Base-by-base conservation (phyloP, 257 asterid genomes). In the Pogostemon cablin region DNA sequence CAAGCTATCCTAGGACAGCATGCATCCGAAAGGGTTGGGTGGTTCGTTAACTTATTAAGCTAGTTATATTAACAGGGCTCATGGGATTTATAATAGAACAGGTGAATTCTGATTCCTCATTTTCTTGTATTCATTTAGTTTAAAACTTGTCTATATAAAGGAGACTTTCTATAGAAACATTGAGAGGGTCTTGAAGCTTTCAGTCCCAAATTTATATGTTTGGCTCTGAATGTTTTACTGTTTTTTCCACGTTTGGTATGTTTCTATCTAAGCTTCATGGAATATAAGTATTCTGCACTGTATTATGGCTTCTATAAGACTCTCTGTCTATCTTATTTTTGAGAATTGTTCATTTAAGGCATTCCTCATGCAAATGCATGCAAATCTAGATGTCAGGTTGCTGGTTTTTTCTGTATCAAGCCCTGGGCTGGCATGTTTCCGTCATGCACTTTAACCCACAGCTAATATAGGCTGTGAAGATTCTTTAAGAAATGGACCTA, bases 201-300 rank as follows among this genome's bases (percentile, higher is more conserved):
- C 99, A 11, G 87, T 95, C 75, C 99, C 98, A 63, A 95, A 84
- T 78, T 81, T 95, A 86, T 95, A 95, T 35, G 97, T 95, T 78
- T 95, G 99, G 99, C 96, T 95, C 80, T 95, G 99, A 93, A 89
- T 91, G 98, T 91, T 95, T 79, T 95, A 95, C 78, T 85, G 99
- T 79, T 80, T 89, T 77, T 95, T 91, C 79, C 99, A 95, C 81
- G 93, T 95, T 63, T 95, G 99, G 99, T 95, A 86, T 37, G 92
- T 64, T 72, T 79, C 77, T 68, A 20, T 58, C 78, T 66, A 7
- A 54, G 60, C 44, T 62, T 54, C 6, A 54, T 52, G 35, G 39
- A 35, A 49, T 68, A 53, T 44, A 35, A 40, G 57, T 17, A 25
- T 59, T 32, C 40, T 44, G 60, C 61, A 11, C 71, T 41, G 59